Conservation (phyloP, 2,329 filamentous ascomycete genomes). For the Gremmenia infestans region DNA sequence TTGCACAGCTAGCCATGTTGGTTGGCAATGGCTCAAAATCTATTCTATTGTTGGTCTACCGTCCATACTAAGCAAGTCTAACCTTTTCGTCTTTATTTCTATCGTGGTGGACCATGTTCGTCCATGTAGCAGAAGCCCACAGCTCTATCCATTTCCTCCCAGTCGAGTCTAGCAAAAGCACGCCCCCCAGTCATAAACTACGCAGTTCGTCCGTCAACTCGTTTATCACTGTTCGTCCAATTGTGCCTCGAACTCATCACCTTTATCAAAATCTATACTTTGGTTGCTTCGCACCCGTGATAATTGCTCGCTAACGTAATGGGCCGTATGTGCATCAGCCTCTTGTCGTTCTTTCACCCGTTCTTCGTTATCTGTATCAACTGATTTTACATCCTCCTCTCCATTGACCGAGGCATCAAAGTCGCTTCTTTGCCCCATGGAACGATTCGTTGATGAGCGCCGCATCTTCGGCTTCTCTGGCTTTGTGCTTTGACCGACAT, state of each 20-base stretch:
- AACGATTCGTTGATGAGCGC: slow-evolving; percentile 75
- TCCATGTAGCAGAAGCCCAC: neutral
- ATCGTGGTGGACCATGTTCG: neutral
- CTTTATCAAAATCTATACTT: slow-evolving; percentile 35
- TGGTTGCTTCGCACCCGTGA: slow-evolving; percentile 59
- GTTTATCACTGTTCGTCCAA: slow-evolving; percentile 36
- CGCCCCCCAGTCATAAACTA: neutral
- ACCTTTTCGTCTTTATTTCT: no score
- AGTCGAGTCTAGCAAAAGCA: neutral
- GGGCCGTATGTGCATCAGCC: slow-evolving; percentile 67
- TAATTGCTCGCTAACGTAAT: slow-evolving; percentile 79
- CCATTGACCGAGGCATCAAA: slow-evolving; percentile 53
- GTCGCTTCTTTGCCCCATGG: slow-evolving; percentile 79
- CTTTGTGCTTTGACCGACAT: slow-evolving; percentile 33
- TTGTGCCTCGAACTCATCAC: slow-evolving; percentile 59
- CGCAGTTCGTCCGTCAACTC: neutral
- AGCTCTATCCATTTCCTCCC: neutral
- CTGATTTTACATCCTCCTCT: slow-evolving; percentile 37
- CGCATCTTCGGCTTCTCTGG: slow-evolving; percentile 53
- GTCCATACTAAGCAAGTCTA: neutral
- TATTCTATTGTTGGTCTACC: neutral
- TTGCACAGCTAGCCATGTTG: neutral
- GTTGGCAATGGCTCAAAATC: neutral
- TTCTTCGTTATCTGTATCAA: slow-evolving; percentile 50
- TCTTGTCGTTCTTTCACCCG: slow-evolving; percentile 44